Evolutionary conservation across 108 stramenopile species (phyloP).

Genomic region (Skeletonema marinoi): DNA sequence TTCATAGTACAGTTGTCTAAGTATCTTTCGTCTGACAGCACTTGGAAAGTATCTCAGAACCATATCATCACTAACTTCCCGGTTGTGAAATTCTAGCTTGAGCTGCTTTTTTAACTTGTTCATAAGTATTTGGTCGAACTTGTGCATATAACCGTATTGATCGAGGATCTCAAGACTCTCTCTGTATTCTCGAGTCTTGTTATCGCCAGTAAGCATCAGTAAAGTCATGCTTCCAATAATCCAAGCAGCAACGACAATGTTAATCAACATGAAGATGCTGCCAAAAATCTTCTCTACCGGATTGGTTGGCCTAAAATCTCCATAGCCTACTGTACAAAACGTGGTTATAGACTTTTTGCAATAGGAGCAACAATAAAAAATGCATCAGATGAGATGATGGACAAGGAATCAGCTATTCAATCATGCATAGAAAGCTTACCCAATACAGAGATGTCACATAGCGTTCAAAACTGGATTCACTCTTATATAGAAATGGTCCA

Average conservation of each 20-base stretch:
- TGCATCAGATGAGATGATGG: too few species aligned
- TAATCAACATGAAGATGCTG: conserved; percentile 50
- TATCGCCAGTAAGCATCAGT: conserved; percentile 54
- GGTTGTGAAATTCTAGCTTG: conserved; percentile 50
- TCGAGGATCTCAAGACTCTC: conserved; percentile 45
- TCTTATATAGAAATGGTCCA: conserved; percentile 28
- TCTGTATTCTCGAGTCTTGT: conserved; percentile 55
- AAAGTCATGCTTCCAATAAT: conserved; percentile 57
- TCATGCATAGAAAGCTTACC: too few species aligned
- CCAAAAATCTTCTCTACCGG: conserved; percentile 40
- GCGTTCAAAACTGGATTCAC: conserved; percentile 38
- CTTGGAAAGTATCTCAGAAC: conserved; percentile 53
- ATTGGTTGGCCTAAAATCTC: conserved; percentile 49
- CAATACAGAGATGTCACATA: conserved; percentile 58
- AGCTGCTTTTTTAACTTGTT: conserved; percentile 44
- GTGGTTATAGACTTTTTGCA: conserved; percentile 39
- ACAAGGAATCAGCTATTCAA: too few species aligned
- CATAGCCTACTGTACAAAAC: conserved; percentile 59
- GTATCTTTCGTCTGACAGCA: conserved; percentile 53
- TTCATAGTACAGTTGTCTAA: conserved; percentile 44
- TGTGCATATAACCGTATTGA: conserved; percentile 42
- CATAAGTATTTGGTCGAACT: conserved; percentile 37
- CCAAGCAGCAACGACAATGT: conserved; percentile 52
- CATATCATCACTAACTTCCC: conserved; percentile 57
- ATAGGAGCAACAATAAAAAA: too few species aligned